Percentiles rank a stretch among this genome's conserved stretches.
phyloP scores from a whole-genome alignment of 441 rosid species.

The Mallotus japonicus region DNA sequence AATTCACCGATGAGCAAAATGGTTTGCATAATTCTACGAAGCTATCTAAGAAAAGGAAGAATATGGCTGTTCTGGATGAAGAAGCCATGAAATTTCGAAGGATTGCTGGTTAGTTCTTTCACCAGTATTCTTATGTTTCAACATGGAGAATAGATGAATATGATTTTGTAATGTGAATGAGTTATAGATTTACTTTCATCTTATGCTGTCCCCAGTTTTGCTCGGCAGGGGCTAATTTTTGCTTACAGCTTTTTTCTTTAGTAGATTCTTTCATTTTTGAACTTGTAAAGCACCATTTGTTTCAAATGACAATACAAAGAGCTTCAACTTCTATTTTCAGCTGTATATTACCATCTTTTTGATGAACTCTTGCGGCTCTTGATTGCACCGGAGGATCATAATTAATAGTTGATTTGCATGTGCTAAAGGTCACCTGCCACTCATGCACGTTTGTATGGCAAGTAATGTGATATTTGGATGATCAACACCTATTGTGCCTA shows the following conservation, averaged over 20 bases:
- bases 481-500: too few species aligned
- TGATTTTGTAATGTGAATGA: neutral
- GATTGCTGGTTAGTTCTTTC: constrained; percentile 34
- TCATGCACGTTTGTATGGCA: too few species aligned
- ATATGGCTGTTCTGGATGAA: constrained; percentile 51
- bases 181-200: neutral
- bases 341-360: too few species aligned
- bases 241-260: constrained; percentile 14
- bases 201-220: constrained; percentile 27
- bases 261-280: neutral
- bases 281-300: neutral
- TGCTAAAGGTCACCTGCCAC: too few species aligned
- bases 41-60: constrained; percentile 67
- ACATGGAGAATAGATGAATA: neutral
- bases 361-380: too few species aligned
- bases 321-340: neutral
- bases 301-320: neutral
- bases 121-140: neutral
- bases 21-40: constrained; percentile 41
- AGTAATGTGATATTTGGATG: too few species aligned
- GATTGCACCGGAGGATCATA: too few species aligned
- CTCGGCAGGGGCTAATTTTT: constrained; percentile 21
- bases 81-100: constrained; percentile 55
- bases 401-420: too few species aligned
- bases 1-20: constrained; percentile 56